phyloP scores from a whole-genome alignment of 805 yeast genomes.

The Candida taoyuanica region DNA sequence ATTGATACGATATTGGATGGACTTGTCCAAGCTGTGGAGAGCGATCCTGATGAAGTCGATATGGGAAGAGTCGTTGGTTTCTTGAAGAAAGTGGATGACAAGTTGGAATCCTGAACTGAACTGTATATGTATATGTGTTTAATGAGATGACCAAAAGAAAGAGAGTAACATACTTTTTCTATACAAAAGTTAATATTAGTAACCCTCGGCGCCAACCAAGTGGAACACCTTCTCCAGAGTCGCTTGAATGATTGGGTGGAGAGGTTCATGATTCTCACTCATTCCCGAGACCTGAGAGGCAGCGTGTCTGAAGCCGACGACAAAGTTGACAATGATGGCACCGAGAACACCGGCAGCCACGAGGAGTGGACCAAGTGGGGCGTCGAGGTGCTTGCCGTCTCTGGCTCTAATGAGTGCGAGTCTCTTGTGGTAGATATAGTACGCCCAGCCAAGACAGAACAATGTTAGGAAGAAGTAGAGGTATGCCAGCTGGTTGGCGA shows the following conservation, averaged over 20 bases:
- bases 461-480: conserved; percentile 75
- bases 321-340: conserved; percentile 69
- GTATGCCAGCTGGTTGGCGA: conserved; percentile 72
- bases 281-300: conserved; percentile 18
- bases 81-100: conserved; percentile 41
- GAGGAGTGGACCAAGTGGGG: conserved; percentile 82
- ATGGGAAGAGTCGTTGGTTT: conserved; percentile 52
- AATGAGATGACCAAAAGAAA: no score
- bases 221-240: conserved; percentile 30
- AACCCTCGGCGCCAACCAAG: conserved; percentile 30
- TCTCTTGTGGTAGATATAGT: conserved; percentile 66
- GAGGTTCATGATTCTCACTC: conserved; percentile 12
- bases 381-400: conserved; percentile 84
- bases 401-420: conserved; percentile 70
- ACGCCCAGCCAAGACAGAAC: conserved; percentile 88
- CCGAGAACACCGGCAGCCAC: conserved; percentile 64
- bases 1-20: conserved; percentile 83
- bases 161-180: no score
- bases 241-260: conserved; percentile 25
- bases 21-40: conserved; percentile 83
- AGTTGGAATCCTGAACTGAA: conserved; percentile 3
- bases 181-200: no score
- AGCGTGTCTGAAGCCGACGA: conserved; percentile 51
- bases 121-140: not conserved
- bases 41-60: conserved; percentile 69